phyloP scores from a whole-genome alignment of 2,329 filamentous ascomycete genomes.

The Colletotrichum higginsianum region DNA sequence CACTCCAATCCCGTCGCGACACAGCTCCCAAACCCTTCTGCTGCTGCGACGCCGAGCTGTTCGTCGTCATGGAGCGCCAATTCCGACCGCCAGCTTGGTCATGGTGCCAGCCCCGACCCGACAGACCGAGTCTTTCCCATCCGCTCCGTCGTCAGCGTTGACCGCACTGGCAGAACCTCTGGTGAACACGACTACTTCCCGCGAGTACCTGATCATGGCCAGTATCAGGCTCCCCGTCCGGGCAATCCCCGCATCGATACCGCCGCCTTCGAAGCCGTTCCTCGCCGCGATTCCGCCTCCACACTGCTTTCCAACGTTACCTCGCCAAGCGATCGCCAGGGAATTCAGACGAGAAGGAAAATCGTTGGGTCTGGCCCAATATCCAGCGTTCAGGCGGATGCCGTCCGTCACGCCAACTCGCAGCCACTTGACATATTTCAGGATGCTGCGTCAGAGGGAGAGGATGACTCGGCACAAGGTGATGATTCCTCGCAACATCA shows the following conservation, averaged over 20 bases:
- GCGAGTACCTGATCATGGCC: conserved; percentile 51
- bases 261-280: conserved; percentile 46
- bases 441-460: conserved; percentile 47
- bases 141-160: conserved; percentile 82
- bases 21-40: conserved; percentile 3
- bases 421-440: conserved; percentile 50
- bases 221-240: conserved; percentile 50
- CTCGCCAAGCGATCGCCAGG: conserved; percentile 44
- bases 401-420: conserved; percentile 55
- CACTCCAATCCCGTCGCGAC: conserved; percentile 13
- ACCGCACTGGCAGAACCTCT: conserved; percentile 63
- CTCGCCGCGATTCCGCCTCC: conserved; percentile 27
- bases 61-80: conserved; percentile 59
- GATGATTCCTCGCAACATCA: conserved; percentile 22
- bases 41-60: conserved; percentile 44
- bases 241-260: conserved; percentile 50
- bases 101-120: conserved; percentile 51
- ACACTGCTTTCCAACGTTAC: conserved; percentile 30
- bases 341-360: conserved; percentile 48
- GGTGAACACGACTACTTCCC: conserved; percentile 57
- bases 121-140: conserved; percentile 84
- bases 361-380: conserved; percentile 56
- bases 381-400: conserved; percentile 63
- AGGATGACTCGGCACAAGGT: conserved; percentile 34
- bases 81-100: conserved; percentile 58